These are phyloP conservation scores for Sugiyamaella qingdaonensis DNA, from an alignment of 805 yeast species.

Conservation along the genomic window DNA sequence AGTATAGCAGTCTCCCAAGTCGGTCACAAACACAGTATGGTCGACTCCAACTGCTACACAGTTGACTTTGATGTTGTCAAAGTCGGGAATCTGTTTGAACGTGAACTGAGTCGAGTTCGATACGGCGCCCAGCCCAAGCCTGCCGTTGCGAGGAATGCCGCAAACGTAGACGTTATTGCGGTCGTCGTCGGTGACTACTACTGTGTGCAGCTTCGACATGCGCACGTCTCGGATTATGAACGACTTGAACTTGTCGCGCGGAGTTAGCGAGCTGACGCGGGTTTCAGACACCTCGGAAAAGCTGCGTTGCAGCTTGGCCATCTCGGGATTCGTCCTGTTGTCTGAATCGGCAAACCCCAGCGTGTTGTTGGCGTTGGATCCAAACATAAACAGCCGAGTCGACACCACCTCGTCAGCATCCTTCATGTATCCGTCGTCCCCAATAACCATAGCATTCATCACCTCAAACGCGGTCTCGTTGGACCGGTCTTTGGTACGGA, in stretches of 20 bases:
- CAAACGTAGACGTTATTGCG: conserved; percentile 49
- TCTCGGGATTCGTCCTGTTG: conserved; percentile 44
- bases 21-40: conserved; percentile 59
- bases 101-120: conserved; percentile 36
- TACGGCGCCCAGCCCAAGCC: conserved; percentile 50
- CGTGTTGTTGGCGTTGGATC: conserved; percentile 58
- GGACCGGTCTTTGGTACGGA: conserved; percentile 62
- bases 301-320: conserved; percentile 31
- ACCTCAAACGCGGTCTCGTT: conserved; percentile 72
- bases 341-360: conserved; percentile 65
- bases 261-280: background rate
- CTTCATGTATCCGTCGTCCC: conserved; percentile 3
- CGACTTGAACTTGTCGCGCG: conserved; percentile 35
- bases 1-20: conserved; percentile 51
- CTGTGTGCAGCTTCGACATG: conserved; percentile 64
- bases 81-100: conserved; percentile 41
- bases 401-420: background rate
- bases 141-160: conserved; percentile 68
- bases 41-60: conserved; percentile 55
- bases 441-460: conserved; percentile 32
- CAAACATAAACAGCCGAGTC: conserved; percentile 47
- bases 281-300: background rate
- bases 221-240: conserved; percentile 43
- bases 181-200: conserved; percentile 49
- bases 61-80: conserved; percentile 30